Evolutionary conservation across 2,329 filamentous ascomycete genomes (phyloP).

Genomic region (Ophiocordyceps sinensis): DNA sequence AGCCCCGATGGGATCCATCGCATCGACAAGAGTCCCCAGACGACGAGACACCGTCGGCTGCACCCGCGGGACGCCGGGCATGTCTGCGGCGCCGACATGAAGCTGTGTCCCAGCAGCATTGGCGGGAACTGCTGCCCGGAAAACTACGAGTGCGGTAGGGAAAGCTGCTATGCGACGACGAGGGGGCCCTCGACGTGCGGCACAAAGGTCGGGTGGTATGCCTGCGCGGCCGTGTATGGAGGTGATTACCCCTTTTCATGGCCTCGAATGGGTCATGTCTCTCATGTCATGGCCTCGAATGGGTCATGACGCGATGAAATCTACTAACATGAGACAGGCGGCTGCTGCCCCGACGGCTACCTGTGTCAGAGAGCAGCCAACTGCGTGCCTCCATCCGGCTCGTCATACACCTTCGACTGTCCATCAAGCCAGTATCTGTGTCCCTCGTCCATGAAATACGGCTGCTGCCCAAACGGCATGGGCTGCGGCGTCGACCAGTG

Average conservation of each 20-base stretch:
- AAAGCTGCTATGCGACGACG: slow-evolving; percentile 32
- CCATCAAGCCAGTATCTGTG: slow-evolving; percentile 31
- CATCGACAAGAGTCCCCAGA: slow-evolving; percentile 12
- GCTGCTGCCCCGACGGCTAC: slow-evolving; percentile 31
- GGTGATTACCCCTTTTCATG: slow-evolving; percentile 10
- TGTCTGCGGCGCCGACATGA: slow-evolving; percentile 13
- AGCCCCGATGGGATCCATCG: slow-evolving; percentile 17
- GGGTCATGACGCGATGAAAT: too few species aligned
- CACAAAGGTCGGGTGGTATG: slow-evolving; percentile 21
- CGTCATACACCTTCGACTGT: slow-evolving; percentile 25
- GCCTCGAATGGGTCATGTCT: not conserved
- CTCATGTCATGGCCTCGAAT: not conserved
- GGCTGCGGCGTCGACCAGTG: slow-evolving; percentile 33
- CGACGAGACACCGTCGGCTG: slow-evolving; percentile 4
- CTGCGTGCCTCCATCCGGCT: slow-evolving; percentile 30
- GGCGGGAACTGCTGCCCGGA: slow-evolving; percentile 33
- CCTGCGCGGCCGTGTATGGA: slow-evolving; percentile 23
- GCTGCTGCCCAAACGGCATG: slow-evolving; percentile 37
- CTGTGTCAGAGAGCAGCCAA: slow-evolving; percentile 22
- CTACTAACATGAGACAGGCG: slow-evolving; percentile 14
- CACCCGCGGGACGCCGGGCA: slow-evolving; percentile 1
- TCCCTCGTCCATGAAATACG: slow-evolving; percentile 32
- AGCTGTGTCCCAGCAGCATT: slow-evolving; percentile 22
- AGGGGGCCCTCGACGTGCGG: slow-evolving; percentile 25
- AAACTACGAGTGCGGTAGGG: slow-evolving; percentile 30